Base-by-base conservation (phyloP, 768 basidiomycete genomes). In the Solioccasus polychromus region DNA sequence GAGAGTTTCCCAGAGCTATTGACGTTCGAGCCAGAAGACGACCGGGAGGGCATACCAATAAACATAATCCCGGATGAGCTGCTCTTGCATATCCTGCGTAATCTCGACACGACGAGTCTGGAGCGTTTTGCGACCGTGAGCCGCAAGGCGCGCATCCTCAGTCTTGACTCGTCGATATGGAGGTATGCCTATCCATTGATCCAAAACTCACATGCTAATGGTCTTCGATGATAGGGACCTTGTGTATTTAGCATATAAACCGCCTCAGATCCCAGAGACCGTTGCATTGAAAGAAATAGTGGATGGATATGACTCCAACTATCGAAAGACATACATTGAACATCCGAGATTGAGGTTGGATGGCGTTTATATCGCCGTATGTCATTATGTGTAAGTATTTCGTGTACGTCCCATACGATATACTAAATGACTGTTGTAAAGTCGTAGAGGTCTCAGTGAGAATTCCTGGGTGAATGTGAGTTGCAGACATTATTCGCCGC, bases 311-410 rank as follows among this genome's bases (percentile, higher is more conserved):
- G 60, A 64, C 38, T 75, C 70, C 39, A 80, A 90, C 61, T 92
- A 81, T 67, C 78, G 93, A 30, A 82, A 82, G 17, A 68, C 88
- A 8, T 90, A 79, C 62, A 78, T 95, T 34, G 87, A 92, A 63
- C 87, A 91, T 46, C 91, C 92, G 12, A 78, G 93, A 37, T 63
- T 95, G 38, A 81, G 93, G 30, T 62, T 85, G 51, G 93, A 95
- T 49, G 93, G 93, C 2, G 83, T 92, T 9, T 95, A 95, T 62
- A 93, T 96, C 41, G 84, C 90, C 18, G 86, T 89, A 17, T 94
- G 92, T 58, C 92, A 92, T 63, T 95, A 90, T 54, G 71, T 85
- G 88, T 88, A 63, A 50, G 81, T 45, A 18, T 65, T 40, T 23
- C n/a, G n/a, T 44, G 36, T 30, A 17, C 37, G 26, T 8, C 41